These are phyloP conservation scores for Hypsizygus marmoreus DNA, from an alignment of 768 basidiomycete genomes.

Conservation along the genomic window DNA sequence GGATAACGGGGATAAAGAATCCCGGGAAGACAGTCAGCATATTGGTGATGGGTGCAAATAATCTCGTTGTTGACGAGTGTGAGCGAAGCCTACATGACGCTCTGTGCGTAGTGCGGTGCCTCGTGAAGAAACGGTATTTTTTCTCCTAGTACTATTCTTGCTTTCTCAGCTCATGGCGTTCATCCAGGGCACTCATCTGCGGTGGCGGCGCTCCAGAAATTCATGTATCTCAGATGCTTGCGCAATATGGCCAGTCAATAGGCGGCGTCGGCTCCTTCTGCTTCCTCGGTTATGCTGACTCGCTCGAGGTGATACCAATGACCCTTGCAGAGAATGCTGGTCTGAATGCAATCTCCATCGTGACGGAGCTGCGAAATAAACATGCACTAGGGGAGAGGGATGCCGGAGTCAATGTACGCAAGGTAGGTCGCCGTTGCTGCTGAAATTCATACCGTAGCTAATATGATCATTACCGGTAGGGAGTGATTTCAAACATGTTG, in stretches of 20 bases:
- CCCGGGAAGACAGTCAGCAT: slow-evolving; percentile 93
- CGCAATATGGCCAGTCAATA: slow-evolving; percentile 88
- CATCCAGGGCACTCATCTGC: slow-evolving; percentile 82
- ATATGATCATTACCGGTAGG: slow-evolving; percentile 48
- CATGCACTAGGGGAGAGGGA: slow-evolving; percentile 94
- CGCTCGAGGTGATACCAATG: slow-evolving; percentile 95
- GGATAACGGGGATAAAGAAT: slow-evolving; percentile 93
- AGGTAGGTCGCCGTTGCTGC: slow-evolving; percentile 50
- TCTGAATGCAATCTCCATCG: slow-evolving; percentile 95
- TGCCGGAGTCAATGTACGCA: slow-evolving; percentile 98
- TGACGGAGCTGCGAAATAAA: slow-evolving; percentile 95
- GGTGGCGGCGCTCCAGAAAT: slow-evolving; percentile 99
- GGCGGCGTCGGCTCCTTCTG: slow-evolving; percentile 99
- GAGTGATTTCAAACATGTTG: slow-evolving; percentile 93
- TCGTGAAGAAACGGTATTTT: slow-evolving; percentile 93
- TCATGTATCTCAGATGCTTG: slow-evolving; percentile 88
- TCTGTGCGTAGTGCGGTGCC: slow-evolving; percentile 96
- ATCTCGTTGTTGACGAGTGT: slow-evolving; percentile 92
- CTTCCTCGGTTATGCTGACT: slow-evolving; percentile 98
- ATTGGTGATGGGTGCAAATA: slow-evolving; percentile 91
- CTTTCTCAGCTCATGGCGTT: not conserved
- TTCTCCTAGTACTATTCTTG: slow-evolving; percentile 23
- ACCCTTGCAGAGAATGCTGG: slow-evolving; percentile 99
- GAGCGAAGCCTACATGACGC: slow-evolving; percentile 98
- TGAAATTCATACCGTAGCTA: too few relatives aligned